Evolutionary conservation across 208 protist species (phyloP).

Genomic region (Leishmania arabica): DNA sequence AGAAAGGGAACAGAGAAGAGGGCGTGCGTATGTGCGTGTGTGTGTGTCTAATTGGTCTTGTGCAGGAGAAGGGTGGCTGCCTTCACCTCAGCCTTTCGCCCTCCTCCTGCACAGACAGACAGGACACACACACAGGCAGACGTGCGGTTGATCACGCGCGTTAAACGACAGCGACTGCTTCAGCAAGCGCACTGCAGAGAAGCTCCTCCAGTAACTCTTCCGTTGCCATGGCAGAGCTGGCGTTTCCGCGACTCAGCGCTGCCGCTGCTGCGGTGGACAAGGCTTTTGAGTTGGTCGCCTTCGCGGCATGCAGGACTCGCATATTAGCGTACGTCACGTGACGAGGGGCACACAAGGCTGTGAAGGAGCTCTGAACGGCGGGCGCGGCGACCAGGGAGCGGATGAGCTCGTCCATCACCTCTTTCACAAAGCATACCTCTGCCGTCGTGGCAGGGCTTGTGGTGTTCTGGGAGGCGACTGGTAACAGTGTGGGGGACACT

Average conservation of each 20-base stretch:
- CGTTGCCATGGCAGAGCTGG: conserved; percentile 8
- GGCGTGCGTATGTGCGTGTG: not conserved
- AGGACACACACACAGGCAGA: not conserved
- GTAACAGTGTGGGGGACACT: not conserved
- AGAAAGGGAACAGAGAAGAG: not conserved
- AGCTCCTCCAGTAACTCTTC: conserved; percentile 55
- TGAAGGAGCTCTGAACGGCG: conserved; percentile 58
- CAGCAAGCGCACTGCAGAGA: conserved; percentile 36
- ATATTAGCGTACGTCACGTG: conserved; percentile 37
- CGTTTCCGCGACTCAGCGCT: not conserved
- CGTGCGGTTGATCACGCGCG: not conserved
- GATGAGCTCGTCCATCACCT: conserved; percentile 71
- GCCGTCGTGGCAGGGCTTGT: not conserved
- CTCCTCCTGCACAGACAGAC: not conserved
- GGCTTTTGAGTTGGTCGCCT: not conserved
- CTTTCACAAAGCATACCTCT: conserved; percentile 34
- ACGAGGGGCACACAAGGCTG: conserved; percentile 34
- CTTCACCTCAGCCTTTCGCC: not conserved
- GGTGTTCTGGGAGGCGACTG: not conserved
- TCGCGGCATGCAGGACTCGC: conserved; percentile 16
- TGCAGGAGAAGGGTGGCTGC: not conserved
- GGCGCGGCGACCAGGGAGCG: conserved; percentile 60
- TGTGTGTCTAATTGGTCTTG: not conserved
- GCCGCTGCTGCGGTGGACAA: not conserved
- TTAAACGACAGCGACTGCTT: conserved; percentile 18